Evolutionary conservation across 1,139 yeast species (phyloP).

Genomic region (Eremothecium sinecaudum): DNA sequence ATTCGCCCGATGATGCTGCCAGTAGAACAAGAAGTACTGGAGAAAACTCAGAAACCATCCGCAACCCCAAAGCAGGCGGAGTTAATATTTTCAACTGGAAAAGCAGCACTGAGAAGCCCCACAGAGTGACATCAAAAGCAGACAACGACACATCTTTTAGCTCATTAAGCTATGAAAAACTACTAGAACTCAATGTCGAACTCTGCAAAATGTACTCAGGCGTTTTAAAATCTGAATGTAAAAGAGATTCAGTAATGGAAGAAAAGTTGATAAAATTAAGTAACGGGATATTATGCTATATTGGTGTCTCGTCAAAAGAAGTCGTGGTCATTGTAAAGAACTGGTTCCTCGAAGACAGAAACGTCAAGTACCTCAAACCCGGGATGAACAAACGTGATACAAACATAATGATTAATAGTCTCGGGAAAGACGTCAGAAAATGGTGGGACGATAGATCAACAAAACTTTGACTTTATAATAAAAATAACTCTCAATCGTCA

Average conservation of each 20-base stretch:
- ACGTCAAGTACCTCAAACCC: slow-evolving; percentile 3
- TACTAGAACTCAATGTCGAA: slow-evolving; percentile 22
- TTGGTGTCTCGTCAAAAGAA: slow-evolving; percentile 15
- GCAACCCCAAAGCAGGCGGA: neutral
- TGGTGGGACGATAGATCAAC: slow-evolving; percentile 20
- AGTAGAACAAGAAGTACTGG: neutral
- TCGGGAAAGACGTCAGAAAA: slow-evolving; percentile 19
- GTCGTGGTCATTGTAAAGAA: slow-evolving; percentile 21
- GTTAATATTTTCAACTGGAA: neutral
- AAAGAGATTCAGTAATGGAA: slow-evolving; percentile 13
- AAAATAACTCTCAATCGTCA: slow-evolving; percentile 11
- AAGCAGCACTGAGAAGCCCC: neutral
- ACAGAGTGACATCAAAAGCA: slow-evolving; percentile 5
- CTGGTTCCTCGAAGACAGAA: slow-evolving; percentile 19
- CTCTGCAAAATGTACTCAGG: slow-evolving; percentile 13
- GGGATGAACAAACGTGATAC: slow-evolving; percentile 3
- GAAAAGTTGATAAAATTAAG: slow-evolving; percentile 25
- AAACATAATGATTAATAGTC: slow-evolving; percentile 14
- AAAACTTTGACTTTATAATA: too few relatives aligned
- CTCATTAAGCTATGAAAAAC: slow-evolving; percentile 16
- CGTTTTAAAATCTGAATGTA: slow-evolving; percentile 13
- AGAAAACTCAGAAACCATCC: neutral
- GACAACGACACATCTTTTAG: slow-evolving; percentile 18
- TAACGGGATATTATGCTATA: slow-evolving; percentile 28
- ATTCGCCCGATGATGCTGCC: neutral